These are phyloP conservation scores for Colletotrichum noveboracense DNA, from an alignment of 2,329 filamentous ascomycete genomes.

Conservation along the genomic window DNA sequence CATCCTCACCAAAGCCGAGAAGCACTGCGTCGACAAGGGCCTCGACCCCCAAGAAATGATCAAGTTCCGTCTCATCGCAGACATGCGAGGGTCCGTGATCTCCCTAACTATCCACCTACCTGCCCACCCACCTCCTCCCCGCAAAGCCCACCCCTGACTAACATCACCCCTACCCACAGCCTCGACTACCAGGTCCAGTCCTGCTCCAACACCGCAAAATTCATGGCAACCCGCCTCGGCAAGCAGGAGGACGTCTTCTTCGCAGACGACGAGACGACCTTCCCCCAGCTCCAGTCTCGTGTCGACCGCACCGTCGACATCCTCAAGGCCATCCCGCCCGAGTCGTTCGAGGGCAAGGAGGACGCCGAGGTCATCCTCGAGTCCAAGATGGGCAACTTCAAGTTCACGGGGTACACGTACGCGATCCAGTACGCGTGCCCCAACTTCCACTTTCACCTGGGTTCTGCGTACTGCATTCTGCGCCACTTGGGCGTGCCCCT, in stretches of 20 bases:
- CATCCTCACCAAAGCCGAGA: conserved; percentile 23
- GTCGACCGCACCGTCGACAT: conserved; percentile 27
- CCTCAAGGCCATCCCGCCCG: conserved; percentile 32
- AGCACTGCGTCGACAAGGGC: not conserved
- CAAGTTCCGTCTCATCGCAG: conserved; percentile 21
- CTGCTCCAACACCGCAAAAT: conserved; percentile 25
- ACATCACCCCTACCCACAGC: not conserved
- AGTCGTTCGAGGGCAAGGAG: conserved; percentile 24
- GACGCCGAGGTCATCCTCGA: conserved; percentile 28
- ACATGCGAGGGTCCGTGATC: conserved; percentile 24
- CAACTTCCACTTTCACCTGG: conserved; percentile 66
- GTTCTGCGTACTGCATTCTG: conserved; percentile 61
- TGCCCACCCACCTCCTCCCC: not conserved
- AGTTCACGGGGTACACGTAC: conserved; percentile 43
- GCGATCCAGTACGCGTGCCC: conserved; percentile 51
- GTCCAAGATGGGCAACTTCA: conserved; percentile 27
- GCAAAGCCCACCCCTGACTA: not conserved
- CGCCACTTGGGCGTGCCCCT: conserved; percentile 61
- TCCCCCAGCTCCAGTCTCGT: conserved; percentile 10
- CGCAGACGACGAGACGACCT: conserved; percentile 21
- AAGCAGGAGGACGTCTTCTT: conserved; percentile 9
- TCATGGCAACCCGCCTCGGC: conserved; percentile 21
- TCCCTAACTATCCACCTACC: not conserved
- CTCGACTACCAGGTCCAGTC: conserved; percentile 26
- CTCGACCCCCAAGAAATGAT: conserved; percentile 24